Evolutionary conservation across 108 stramenopile species (phyloP).

Genomic region (Cyclotella distinguenda): DNA sequence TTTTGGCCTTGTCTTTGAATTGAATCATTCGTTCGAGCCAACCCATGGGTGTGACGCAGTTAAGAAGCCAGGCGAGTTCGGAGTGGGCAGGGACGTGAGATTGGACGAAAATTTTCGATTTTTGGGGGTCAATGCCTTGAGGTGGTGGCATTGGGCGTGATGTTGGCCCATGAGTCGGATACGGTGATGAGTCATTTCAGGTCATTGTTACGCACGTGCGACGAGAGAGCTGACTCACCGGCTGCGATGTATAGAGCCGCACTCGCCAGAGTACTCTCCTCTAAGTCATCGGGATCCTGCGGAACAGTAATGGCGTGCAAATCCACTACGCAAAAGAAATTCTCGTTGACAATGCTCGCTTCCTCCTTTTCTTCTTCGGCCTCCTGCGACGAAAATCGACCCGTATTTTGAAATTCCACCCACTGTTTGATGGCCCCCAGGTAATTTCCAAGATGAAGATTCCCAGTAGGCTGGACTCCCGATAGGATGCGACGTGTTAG

Average conservation of each 20-base stretch:
- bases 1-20: conserved; percentile 98
- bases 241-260: conserved; percentile 92
- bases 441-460: conserved; percentile 97
- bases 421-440: conserved; percentile 97
- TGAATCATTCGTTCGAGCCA: conserved; percentile 99
- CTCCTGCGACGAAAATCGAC: conserved; percentile 48
- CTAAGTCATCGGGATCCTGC: conserved; percentile 86
- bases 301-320: conserved; percentile 99
- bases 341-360: conserved; percentile 64
- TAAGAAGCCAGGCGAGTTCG: conserved; percentile 98
- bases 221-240: conserved; percentile 47
- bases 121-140: conserved; percentile 86
- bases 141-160: not conserved
- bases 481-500: conserved; percentile 79
- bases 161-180: too few relatives aligned
- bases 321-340: conserved; percentile 98
- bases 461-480: conserved; percentile 98
- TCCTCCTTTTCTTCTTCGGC: conserved; percentile 41
- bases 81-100: conserved; percentile 96
- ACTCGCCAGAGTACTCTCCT: conserved; percentile 75
- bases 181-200: too few relatives aligned
- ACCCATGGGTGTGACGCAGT: conserved; percentile 95
- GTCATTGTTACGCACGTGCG: not conserved
- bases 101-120: conserved; percentile 91
- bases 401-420: conserved; percentile 91